Conservation (phyloP, 1,284 basidiomycete genomes). For the Cystobasidium slooffiae region DNA sequence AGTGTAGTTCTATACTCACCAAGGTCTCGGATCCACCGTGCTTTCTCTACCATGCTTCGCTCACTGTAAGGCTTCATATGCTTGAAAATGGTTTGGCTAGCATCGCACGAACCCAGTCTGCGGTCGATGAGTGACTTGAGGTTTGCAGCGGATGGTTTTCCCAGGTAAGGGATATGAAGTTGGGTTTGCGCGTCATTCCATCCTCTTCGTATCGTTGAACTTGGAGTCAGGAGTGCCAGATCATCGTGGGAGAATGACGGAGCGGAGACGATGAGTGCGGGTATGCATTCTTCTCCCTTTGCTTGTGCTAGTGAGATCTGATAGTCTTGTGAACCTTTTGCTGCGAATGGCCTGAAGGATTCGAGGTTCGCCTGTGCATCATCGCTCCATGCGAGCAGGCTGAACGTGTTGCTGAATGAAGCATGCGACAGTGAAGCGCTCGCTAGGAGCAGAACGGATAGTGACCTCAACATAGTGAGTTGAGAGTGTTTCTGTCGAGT, state of each 20-base stretch:
- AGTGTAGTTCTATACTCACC: conserved; percentile 6
- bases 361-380: conserved; percentile 29
- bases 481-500: not conserved
- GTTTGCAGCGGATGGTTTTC: conserved; percentile 26
- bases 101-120: conserved; percentile 25
- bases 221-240: conserved; percentile 5
- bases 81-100: conserved; percentile 15
- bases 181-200: conserved; percentile 15
- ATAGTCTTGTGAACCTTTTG: conserved; percentile 38
- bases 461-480: not conserved
- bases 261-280: conserved; percentile 36
- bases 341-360: conserved; percentile 26
- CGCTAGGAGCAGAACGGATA: conserved; percentile 1
- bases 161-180: conserved; percentile 32
- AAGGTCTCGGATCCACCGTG: conserved; percentile 29
- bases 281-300: conserved; percentile 30
- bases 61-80: conserved; percentile 7
- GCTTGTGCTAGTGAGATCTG: conserved; percentile 16
- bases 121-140: conserved; percentile 34
- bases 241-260: conserved; percentile 35
- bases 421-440: not conserved
- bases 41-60: conserved; percentile 11
- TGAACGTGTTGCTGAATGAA: conserved; percentile 39
- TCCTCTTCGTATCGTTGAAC: conserved; percentile 19
- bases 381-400: conserved; percentile 33